Conservation (phyloP, 345 rosid species). For the Gossypium herbaceum region DNA sequence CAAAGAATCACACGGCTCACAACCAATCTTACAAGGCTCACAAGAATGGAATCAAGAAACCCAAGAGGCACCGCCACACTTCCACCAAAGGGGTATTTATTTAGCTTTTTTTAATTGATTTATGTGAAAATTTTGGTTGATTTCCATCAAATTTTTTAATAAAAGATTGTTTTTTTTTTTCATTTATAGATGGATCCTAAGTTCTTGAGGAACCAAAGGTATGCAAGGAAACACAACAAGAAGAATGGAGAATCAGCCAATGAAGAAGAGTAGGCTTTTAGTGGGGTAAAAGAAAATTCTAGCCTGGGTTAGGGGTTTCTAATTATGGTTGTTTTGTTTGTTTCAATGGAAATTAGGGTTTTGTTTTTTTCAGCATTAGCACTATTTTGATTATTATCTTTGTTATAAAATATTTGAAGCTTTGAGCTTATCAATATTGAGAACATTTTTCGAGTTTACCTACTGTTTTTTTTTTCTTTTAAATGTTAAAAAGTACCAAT, state of each 20-base stretch:
- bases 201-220: conserved; percentile 98
- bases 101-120: background rate
- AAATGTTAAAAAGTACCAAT: too few species aligned
- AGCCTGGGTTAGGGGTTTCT: conserved; percentile 1
- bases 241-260: conserved; percentile 38
- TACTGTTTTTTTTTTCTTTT: background rate
- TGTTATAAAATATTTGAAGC: conserved; percentile 8
- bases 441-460: background rate
- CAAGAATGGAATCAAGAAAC: conserved; percentile 96
- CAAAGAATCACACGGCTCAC: conserved; percentile 98
- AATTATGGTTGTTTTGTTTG: background rate
- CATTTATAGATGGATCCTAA: conserved; percentile 80
- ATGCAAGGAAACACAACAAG: conserved; percentile 89
- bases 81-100: conserved; percentile 82
- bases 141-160: too few species aligned
- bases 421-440: background rate
- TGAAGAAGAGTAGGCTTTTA: conserved; percentile 27
- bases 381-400: background rate
- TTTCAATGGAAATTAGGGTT: background rate
- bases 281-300: background rate
- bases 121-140: background rate
- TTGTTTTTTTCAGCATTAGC: background rate
- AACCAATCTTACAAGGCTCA: conserved; percentile 98
- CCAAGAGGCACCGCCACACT: conserved; percentile 81
- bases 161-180: background rate